Evolutionary conservation across 75 land plant genomes (phyloP), one percentile per base, ranked within the genome.

Genomic region (Pinus taeda): DNA sequence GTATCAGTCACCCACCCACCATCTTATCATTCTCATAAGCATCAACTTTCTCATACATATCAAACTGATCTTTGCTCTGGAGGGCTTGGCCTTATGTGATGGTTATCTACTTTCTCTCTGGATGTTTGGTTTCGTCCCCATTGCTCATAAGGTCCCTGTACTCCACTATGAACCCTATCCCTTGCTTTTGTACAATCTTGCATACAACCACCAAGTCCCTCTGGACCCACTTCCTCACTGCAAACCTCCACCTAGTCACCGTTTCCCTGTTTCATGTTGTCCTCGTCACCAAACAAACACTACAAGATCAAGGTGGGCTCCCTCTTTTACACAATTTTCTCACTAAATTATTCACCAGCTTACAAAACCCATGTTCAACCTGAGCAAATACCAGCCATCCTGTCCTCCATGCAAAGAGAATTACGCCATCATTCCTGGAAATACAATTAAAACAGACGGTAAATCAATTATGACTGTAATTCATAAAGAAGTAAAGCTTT

Each of bases 21-120:
- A 89, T 1, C 82, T 86, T 86, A 84, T 86, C 88, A 78, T 86
- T 84, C 59, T 80, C 80, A 33, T 78, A 76, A 57, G 83, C 88
- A 80, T 89, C 91, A 72, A 89, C 88, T 76, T 89, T 83, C 75
- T 89, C 86, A 57, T 73, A 70, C n/a, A 57, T 45, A 9, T 66
- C 74, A 79, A 76, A 89, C 4, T 39, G 42, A 4, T 39, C 42
- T 39, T 39, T 39, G 42, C 4, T 39, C 5, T 39, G 91, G 91
- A 4, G 91, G 91, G 20, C 3, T 6, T 2, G 91, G 91, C 73
- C 91, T 84, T 21, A 89, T 78, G 60, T 84, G 81, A 15, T 14
- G 56, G 20, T 15, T 13, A 60, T 84, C 83, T 37, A 80, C 67
- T 72, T 73, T 75, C 77, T 89, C 91, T 56, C 15, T 81, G 84